These are phyloP conservation scores for Musa balbisiana DNA, from an alignment of 202 grass and related monocot genomes.

Conservation along the genomic window DNA sequence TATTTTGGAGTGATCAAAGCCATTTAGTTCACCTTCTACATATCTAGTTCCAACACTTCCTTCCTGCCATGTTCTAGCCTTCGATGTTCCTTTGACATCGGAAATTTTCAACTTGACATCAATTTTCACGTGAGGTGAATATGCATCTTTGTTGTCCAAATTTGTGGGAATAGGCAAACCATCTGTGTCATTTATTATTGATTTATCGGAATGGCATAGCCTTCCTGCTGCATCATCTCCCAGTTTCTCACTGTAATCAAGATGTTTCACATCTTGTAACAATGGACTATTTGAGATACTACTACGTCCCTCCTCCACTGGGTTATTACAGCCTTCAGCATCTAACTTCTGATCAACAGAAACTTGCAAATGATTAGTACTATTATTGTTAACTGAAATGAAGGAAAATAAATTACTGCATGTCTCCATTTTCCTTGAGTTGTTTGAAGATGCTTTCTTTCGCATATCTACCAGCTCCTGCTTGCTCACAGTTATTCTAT, in stretches of 20 bases:
- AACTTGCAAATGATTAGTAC: not conserved
- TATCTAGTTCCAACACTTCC: not conserved
- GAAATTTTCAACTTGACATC: too few relatives aligned
- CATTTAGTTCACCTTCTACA: not conserved
- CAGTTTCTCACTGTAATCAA: not conserved
- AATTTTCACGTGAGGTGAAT: too few relatives aligned
- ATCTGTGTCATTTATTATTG: not conserved
- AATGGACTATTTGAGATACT: not conserved
- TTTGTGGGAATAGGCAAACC: too few relatives aligned
- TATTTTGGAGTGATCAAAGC: not conserved
- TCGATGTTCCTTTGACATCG: not conserved
- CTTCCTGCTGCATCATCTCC: not conserved
- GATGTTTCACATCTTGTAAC: not conserved
- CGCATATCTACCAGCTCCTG: not conserved
- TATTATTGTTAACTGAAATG: not conserved
- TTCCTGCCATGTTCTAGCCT: not conserved
- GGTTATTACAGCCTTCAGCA: not conserved
- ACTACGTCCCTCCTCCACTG: too few relatives aligned
- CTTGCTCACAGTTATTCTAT: not conserved
- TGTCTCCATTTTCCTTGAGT: not conserved
- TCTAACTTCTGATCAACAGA: not conserved
- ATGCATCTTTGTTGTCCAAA: too few relatives aligned
- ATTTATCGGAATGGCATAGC: not conserved
- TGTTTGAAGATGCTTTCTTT: not conserved
- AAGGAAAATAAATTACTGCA: not conserved